These are phyloP conservation scores for Colletotrichum plurivorum DNA, from an alignment of 2,329 filamentous ascomycete genomes.

Conservation along the genomic window DNA sequence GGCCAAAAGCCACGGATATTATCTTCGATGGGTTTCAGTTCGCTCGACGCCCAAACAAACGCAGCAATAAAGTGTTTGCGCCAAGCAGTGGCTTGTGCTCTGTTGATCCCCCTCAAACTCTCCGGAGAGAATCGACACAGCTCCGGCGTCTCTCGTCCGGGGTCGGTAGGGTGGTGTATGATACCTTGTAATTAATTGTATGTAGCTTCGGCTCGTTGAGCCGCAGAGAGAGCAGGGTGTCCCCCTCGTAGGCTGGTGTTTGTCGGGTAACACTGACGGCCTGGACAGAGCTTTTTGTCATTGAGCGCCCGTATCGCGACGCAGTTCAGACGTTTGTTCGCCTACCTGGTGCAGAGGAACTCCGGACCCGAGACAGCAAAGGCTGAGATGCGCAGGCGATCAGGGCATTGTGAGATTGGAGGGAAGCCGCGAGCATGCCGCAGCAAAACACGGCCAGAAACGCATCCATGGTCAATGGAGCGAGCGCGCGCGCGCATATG, in stretches of 20 bases:
- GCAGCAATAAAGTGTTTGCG: constrained; percentile 4
- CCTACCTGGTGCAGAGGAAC: constrained; percentile 7
- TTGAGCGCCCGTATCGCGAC: constrained; percentile 12
- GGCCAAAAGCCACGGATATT: neutral
- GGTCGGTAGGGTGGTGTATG: neutral
- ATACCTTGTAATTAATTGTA: neutral
- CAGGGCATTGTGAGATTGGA: constrained; percentile 25
- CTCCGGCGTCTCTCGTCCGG: neutral
- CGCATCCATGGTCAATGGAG: neutral
- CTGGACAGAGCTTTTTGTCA: constrained; percentile 22
- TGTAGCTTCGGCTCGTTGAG: constrained; percentile 4
- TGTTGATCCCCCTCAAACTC: constrained; percentile 18
- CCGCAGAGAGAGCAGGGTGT: constrained; percentile 13
- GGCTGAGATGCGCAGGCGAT: constrained; percentile 32
- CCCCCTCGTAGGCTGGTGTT: neutral
- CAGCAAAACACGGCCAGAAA: constrained; percentile 16
- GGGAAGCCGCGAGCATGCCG: neutral
- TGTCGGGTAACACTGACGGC: constrained; percentile 3
- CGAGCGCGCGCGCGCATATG: constrained; percentile 3
- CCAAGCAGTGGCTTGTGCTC: constrained; percentile 30
- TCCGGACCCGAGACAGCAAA: constrained; percentile 33
- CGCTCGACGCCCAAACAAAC: neutral
- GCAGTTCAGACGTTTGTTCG: neutral
- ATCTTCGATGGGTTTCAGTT: neutral
- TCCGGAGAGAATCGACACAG: neutral